Evolutionary conservation across 2,329 filamentous ascomycete species (phyloP).

Genomic region (Cladobotryum protrusum): DNA sequence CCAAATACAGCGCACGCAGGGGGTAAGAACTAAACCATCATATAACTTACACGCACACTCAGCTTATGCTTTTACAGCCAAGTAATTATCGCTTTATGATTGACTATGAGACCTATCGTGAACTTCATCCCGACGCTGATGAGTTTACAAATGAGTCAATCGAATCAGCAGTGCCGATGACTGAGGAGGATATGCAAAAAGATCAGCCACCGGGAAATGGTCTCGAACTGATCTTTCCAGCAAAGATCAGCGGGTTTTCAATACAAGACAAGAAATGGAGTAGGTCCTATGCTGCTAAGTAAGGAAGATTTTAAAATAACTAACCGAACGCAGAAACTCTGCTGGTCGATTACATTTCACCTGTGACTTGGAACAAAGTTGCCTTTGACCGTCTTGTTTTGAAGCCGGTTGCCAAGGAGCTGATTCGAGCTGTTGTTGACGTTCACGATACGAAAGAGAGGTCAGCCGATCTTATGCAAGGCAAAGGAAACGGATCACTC

Average conservation of each 20-base stretch:
- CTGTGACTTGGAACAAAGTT: too few relatives aligned
- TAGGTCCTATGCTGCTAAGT: not conserved
- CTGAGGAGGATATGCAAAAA: not conserved
- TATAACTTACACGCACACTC: not conserved
- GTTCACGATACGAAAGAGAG: too few relatives aligned
- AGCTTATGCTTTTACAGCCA: not conserved
- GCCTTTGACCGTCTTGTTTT: too few relatives aligned
- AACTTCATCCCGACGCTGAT: not conserved
- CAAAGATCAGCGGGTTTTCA: not conserved
- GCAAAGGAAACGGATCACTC: conserved; percentile 39
- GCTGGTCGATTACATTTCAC: too few relatives aligned
- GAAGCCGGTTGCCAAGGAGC: too few relatives aligned
- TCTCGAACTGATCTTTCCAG: not conserved
- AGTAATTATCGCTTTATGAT: conserved; percentile 1
- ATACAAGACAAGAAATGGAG: too few relatives aligned
- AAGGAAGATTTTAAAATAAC: too few relatives aligned
- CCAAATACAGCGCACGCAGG: not conserved
- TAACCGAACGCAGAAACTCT: too few relatives aligned
- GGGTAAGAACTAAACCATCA: not conserved
- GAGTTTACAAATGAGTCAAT: not conserved
- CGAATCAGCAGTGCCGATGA: not conserved
- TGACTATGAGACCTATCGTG: not conserved
- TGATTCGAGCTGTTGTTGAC: too few relatives aligned
- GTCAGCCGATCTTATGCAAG: conserved; percentile 33
- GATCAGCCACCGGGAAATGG: not conserved